Conservation (phyloP, 2,329 filamentous ascomycete genomes). For the Gaeumannomyces tritici region DNA sequence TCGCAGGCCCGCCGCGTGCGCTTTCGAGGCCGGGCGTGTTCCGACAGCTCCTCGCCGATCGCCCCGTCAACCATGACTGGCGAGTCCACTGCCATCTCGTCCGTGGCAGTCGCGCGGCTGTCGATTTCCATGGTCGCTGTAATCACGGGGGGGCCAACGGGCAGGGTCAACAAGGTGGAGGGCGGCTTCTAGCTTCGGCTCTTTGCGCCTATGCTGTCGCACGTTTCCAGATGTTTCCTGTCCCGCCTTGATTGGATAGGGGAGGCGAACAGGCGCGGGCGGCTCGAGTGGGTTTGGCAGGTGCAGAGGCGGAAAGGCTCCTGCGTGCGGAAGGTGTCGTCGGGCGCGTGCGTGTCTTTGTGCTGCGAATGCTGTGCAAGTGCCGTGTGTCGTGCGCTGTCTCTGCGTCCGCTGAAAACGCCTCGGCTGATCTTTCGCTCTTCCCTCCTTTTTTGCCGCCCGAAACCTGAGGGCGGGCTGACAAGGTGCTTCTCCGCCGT, state of each 20-base stretch:
- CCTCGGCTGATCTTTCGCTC: neutral
- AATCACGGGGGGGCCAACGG: neutral
- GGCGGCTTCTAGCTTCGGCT: no score
- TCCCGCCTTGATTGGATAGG: neutral
- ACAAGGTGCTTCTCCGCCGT: neutral
- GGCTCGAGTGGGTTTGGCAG: neutral
- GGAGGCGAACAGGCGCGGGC: neutral
- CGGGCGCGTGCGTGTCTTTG: neutral
- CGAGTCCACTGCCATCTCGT: slow-evolving; percentile 5
- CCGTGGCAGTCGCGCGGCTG: neutral
- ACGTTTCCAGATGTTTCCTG: neutral
- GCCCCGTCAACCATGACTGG: neutral
- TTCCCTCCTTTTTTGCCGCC: neutral
- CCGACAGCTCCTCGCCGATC: slow-evolving; percentile 1
- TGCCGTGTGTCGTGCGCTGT: neutral
- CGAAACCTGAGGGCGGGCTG: neutral
- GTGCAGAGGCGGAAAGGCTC: neutral
- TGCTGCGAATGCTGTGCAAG: neutral
- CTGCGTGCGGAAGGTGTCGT: no score
- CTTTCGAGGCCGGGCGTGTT: slow-evolving; percentile 10
- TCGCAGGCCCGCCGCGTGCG: slow-evolving; percentile 23
- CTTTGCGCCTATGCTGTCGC: no score
- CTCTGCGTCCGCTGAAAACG: neutral
- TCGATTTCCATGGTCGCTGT: neutral
- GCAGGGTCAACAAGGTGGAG: neutral